phyloP scores from a whole-genome alignment of 352 stramenopile species.

The Saprolegnia diclina region DNA sequence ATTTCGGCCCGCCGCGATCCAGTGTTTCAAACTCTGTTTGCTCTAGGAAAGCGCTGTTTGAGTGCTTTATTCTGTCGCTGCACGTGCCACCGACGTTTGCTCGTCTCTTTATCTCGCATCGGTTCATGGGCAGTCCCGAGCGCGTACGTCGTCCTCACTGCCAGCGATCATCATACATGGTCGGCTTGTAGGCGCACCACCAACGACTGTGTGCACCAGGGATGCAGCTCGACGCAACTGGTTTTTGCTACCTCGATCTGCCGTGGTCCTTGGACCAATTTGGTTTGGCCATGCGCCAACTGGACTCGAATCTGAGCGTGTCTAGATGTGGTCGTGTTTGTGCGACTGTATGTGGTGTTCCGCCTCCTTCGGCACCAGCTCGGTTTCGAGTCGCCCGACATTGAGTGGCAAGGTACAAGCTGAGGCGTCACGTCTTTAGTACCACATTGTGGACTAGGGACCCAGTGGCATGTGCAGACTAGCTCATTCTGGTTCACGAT shows the following conservation, averaged over 20 bases:
- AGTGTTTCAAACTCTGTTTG: neutral
- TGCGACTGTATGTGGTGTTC: conserved; percentile 24
- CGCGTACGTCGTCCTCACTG: neutral
- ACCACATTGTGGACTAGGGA: neutral
- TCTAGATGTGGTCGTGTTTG: conserved; percentile 21
- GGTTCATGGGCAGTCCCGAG: conserved; percentile 14
- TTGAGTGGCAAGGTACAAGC: conserved; percentile 26
- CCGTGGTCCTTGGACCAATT: conserved; percentile 17
- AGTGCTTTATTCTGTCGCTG: conserved; percentile 15
- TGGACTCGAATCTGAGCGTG: neutral
- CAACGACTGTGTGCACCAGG: neutral
- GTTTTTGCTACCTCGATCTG: conserved; percentile 23
- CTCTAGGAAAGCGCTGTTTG: conserved; percentile 9
- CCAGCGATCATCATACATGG: neutral
- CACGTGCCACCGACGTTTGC: conserved; percentile 14
- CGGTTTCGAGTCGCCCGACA: conserved; percentile 25
- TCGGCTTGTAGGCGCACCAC: neutral
- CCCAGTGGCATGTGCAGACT: conserved; percentile 22
- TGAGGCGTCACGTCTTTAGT: neutral
- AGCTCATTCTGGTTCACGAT: conserved; percentile 19
- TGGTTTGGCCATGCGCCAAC: neutral
- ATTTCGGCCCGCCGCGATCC: neutral
- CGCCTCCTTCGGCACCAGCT: conserved; percentile 16
- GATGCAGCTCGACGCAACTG: neutral
- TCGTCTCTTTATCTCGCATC: conserved; percentile 1